A percentile compares a stretch with the other conserved stretches of the same genome.
Conservation (phyloP, 495 filamentous ascomycete species). For the Echria macrotheca region DNA sequence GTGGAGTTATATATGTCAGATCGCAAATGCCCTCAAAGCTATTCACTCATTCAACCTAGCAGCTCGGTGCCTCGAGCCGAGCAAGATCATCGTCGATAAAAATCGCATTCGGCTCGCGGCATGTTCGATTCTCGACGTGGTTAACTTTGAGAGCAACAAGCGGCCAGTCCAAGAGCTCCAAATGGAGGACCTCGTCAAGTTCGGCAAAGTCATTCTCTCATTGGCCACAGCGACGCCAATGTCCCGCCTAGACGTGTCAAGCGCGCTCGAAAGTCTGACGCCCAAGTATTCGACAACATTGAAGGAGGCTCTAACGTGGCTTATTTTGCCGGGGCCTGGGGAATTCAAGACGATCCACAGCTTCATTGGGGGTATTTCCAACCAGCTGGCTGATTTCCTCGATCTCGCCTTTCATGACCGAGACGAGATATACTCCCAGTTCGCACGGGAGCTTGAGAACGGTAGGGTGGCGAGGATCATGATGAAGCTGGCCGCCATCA, state of each 20-base stretch:
- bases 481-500: constrained; percentile 77
- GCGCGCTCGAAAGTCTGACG: constrained; percentile 63
- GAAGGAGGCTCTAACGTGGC: constrained; percentile 69
- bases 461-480: constrained; percentile 77
- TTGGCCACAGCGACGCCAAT: constrained; percentile 61
- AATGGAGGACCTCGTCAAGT: constrained; percentile 77
- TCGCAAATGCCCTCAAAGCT: constrained; percentile 78
- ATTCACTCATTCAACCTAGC: constrained; percentile 80
- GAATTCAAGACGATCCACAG: constrained; percentile 66
- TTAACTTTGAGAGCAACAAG: constrained; percentile 61
- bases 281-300: constrained; percentile 68
- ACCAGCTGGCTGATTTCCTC: constrained; percentile 62
- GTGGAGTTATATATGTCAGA: constrained; percentile 91
- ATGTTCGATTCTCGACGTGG: constrained; percentile 82
- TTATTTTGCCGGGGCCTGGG: constrained; percentile 52
- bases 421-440: constrained; percentile 54
- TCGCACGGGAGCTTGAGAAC: constrained; percentile 83
- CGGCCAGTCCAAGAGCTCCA: constrained; percentile 69
- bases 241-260: constrained; percentile 48
- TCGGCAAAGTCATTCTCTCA: constrained; percentile 76
- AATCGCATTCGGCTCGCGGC: constrained; percentile 83
- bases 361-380: constrained; percentile 69
- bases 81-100: constrained; percentile 75
- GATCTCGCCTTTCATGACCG: constrained; percentile 69
- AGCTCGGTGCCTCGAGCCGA: constrained; percentile 73